phyloP scores from a whole-genome alignment of 2,329 filamentous ascomycete species.

The Emergomyces africanus region DNA sequence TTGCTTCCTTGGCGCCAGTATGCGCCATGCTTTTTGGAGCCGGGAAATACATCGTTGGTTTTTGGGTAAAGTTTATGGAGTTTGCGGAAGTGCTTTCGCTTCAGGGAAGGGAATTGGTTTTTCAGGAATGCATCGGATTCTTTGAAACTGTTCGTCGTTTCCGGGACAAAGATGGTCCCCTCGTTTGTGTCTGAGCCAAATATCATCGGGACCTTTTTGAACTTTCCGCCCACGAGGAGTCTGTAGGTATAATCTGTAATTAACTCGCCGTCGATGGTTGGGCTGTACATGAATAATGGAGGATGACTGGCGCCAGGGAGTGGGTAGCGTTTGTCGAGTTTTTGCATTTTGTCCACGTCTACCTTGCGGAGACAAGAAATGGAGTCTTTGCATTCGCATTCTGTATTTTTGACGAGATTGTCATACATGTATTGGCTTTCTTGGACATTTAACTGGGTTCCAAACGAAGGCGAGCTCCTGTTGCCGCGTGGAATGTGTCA shows the following conservation, averaged over 20 bases:
- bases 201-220: conserved; percentile 42
- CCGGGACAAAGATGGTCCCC: conserved; percentile 49
- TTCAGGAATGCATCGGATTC: conserved; percentile 45
- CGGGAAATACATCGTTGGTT: conserved; percentile 34
- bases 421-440: conserved; percentile 42
- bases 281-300: conserved; percentile 40
- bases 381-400: conserved; percentile 29
- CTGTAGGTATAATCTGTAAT: conserved; percentile 38
- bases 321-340: conserved; percentile 33
- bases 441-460: conserved; percentile 33
- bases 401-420: conserved; percentile 37
- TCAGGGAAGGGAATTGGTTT: conserved; percentile 46
- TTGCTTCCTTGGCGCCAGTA: conserved; percentile 48
- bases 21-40: conserved; percentile 24
- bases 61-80: conserved; percentile 47
- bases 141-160: conserved; percentile 32
- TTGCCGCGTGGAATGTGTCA: conserved; percentile 40
- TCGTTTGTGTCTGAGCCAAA: conserved; percentile 52
- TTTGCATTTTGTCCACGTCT: conserved; percentile 32
- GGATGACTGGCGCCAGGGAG: conserved; percentile 31
- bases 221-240: conserved; percentile 37
- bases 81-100: conserved; percentile 34
- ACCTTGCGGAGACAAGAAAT: conserved; percentile 39
- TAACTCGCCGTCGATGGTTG: conserved; percentile 40
- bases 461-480: conserved; percentile 42